Evolutionary conservation across 495 filamentous ascomycete genomes (phyloP), one percentile per base, ranked within the genome.

Genomic region (Pseudoneurospora amorphoporcata): DNA sequence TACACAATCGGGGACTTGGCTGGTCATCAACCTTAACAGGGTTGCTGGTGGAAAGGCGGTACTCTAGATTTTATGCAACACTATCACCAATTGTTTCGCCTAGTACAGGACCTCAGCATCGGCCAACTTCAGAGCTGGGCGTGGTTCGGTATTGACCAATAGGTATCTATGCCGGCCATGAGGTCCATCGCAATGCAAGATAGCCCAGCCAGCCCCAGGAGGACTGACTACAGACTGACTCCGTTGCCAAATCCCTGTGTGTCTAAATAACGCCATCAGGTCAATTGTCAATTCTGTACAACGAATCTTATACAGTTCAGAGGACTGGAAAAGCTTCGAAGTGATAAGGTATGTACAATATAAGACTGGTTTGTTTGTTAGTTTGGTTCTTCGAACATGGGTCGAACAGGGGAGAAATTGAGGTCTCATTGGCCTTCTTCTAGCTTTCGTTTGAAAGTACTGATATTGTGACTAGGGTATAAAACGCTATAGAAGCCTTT

Each of bases 21-120:
- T 7, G 45, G 7, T 0, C 0, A 29, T 23, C 23, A 58, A 23
- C 2, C 2, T 58, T 3, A 3, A 14, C 1, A 0, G 3, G 23
- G 47, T 58, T 1, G 19, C 2, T 29, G 4, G 47, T 32, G 3
- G 47, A 58, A 32, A 29, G 2, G 1, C 2, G 23, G 4, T 5
- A 58, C 29, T 5, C 19, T 2, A 58, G 47, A 3, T 0, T 58
- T 29, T 32, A 8, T 3, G 47, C 23, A 23, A 29, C 10, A 3
- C 47, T 14, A 29, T 10, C 47, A 29, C 19, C 29, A 29, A 58
- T 29, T 7, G 0, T 58, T 7, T 53, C 0, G 0, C 2, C 0
- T 5, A 53, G 47, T 23, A 5, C 47, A 58, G 19, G 10, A 32
- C 4, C 10, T 29, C 5, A 14, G 23, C 47, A 58, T 58, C 23